Percentiles rank a stretch among this genome's conserved stretches.
Conservation (phyloP, 2,329 filamentous ascomycete genomes). For the Penicillium sp. region DNA sequence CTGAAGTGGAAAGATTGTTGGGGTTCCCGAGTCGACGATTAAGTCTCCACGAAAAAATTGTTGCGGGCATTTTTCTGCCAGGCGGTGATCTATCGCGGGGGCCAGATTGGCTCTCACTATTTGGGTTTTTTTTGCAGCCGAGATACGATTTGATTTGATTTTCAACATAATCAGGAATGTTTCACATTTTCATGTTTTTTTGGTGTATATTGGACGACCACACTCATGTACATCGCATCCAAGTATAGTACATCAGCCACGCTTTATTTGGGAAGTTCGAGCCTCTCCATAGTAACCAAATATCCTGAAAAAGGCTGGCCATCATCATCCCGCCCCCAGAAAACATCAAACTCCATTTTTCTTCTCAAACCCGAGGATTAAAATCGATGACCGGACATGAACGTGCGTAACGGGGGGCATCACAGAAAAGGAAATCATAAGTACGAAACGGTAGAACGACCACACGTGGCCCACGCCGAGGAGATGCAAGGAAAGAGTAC, state of each 20-base stretch:
- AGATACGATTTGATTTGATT: no score
- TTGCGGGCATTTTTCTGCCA: conserved; percentile 26
- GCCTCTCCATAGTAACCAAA: conserved; percentile 9
- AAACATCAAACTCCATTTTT: conserved; percentile 37
- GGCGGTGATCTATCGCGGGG: conserved; percentile 22
- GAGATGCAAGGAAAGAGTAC: conserved; percentile 17
- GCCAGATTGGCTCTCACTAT: conserved; percentile 15
- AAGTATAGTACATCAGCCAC: conserved; percentile 24
- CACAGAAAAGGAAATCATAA: conserved; percentile 13
- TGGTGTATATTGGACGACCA: neutral
- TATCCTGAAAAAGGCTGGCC: conserved; percentile 16
- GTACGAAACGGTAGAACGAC: conserved; percentile 8
- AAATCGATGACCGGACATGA: conserved; percentile 22
- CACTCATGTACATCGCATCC: conserved; percentile 21
- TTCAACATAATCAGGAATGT: no score
- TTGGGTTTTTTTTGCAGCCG: no score
- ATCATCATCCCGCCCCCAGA: conserved; percentile 21
- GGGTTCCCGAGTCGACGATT: conserved; percentile 14
- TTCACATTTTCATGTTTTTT: neutral
- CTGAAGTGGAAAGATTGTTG: conserved; percentile 27
- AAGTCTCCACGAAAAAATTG: conserved; percentile 28
- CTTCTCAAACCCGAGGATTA: conserved; percentile 23
- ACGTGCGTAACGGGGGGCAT: conserved; percentile 18
- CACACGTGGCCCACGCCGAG: conserved; percentile 18
- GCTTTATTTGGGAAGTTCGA: conserved; percentile 8